A percentile compares a stretch with the other conserved stretches of the same genome.
phyloP scores from a whole-genome alignment of 225 moss, liverwort and hornwort species.

The Polytrichum commune region DNA sequence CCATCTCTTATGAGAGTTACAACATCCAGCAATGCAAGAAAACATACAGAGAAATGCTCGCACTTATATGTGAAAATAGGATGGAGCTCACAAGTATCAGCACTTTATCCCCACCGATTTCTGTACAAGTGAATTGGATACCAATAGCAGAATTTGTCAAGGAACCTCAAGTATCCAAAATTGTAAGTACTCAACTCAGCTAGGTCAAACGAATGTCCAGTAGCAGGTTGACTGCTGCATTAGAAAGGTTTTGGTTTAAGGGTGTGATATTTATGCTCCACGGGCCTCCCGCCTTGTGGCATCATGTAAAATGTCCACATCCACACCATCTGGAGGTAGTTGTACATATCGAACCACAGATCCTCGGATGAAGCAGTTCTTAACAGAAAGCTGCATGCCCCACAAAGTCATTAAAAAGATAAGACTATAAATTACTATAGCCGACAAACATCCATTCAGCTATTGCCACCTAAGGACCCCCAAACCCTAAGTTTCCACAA shows the following conservation, averaged over 20 bases:
- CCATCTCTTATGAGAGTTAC: background rate
- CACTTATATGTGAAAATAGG: no score
- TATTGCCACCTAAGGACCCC: background rate
- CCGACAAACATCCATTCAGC: background rate
- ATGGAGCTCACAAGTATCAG: slow-evolving; percentile 16
- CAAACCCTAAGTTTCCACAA: no score
- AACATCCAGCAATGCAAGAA: slow-evolving; percentile 7
- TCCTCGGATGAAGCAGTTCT: slow-evolving; percentile 97
- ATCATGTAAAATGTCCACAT: slow-evolving; percentile 97
- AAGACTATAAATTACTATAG: background rate
- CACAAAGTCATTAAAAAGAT: background rate
- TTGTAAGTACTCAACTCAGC: slow-evolving; percentile 12
- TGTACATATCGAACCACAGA: slow-evolving; percentile 99
- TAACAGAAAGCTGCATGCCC: slow-evolving; percentile 83
- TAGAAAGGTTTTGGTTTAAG: background rate
- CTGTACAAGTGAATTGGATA: slow-evolving; percentile 31
- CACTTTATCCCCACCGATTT: slow-evolving; percentile 19
- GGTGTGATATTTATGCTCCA: slow-evolving; percentile 39
- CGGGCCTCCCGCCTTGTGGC: slow-evolving; percentile 98
- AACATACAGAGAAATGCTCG: background rate
- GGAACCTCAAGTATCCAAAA: slow-evolving; percentile 14
- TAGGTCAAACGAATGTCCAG: slow-evolving; percentile 6
- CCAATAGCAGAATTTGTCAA: slow-evolving; percentile 20
- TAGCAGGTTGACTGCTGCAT: slow-evolving; percentile 5
- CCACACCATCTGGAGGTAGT: slow-evolving; percentile 94